Conservation (phyloP, 441 rosid genomes). For the Gossypium gossypioides region DNA sequence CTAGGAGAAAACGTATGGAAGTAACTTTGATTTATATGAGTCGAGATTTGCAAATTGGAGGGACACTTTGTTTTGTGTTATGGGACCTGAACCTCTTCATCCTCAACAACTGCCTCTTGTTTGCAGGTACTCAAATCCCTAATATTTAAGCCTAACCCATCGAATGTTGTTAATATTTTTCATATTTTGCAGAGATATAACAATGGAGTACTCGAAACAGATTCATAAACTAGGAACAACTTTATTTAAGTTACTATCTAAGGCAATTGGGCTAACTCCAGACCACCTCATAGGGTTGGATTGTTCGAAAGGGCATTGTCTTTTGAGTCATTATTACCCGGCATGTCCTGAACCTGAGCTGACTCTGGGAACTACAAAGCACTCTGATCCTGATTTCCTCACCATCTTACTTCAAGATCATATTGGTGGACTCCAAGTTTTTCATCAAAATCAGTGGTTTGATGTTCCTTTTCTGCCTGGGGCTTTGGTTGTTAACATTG, state of each 20-base stretch:
- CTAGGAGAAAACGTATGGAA: constrained; percentile 12
- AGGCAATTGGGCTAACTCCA: constrained; percentile 28
- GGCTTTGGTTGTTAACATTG: constrained; percentile 5
- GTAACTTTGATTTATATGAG: constrained; percentile 31
- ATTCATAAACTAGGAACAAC: constrained; percentile 15
- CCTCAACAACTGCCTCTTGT: constrained; percentile 17
- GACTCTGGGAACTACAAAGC: constrained; percentile 21
- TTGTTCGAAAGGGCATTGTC: constrained; percentile 21
- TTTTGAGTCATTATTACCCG: constrained; percentile 24
- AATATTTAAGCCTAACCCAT: not conserved
- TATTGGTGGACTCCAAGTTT: constrained; percentile 29
- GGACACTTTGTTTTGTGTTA: constrained; percentile 21
- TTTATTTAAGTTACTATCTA: constrained; percentile 22
- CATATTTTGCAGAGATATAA: constrained; percentile 5
- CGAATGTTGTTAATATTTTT: not conserved
- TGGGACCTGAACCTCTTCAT: constrained; percentile 12
- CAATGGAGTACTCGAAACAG: constrained; percentile 13
- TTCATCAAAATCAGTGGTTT: constrained; percentile 13
- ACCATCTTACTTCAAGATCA: constrained; percentile 16
- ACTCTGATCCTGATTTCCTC: constrained; percentile 21
- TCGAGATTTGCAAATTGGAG: constrained; percentile 28
- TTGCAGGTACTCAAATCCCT: not conserved
- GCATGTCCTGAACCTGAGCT: constrained; percentile 26
- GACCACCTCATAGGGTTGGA: constrained; percentile 18
- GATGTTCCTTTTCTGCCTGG: constrained; percentile 4